Conservation (phyloP, 2,329 filamentous ascomycete genomes). For the Neophaeococcomyces mojaviensis region DNA sequence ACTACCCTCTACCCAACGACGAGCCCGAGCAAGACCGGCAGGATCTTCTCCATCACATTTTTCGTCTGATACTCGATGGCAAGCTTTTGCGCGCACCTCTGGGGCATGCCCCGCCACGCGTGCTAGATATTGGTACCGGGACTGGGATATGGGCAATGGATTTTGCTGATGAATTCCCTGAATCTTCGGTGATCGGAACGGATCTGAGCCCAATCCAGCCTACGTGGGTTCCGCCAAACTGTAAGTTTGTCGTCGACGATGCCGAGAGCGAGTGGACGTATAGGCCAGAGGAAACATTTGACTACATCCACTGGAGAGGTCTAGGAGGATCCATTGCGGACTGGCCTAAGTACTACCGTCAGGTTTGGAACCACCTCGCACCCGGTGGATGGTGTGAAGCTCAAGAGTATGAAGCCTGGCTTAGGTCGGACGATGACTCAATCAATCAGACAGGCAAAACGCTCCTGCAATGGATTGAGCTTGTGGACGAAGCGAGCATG, state of each 20-base stretch:
- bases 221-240: slow-evolving; percentile 26
- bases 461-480: slow-evolving; percentile 23
- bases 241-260: slow-evolving; percentile 27
- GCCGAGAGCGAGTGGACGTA: slow-evolving; percentile 24
- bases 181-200: slow-evolving; percentile 30
- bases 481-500: slow-evolving; percentile 25
- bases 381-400: slow-evolving; percentile 38
- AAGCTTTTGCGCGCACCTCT: slow-evolving; percentile 25
- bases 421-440: neutral
- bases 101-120: slow-evolving; percentile 19
- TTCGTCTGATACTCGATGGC: slow-evolving; percentile 16
- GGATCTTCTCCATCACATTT: slow-evolving; percentile 23
- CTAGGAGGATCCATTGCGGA: slow-evolving; percentile 21
- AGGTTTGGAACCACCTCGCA: slow-evolving; percentile 22
- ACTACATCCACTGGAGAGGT: slow-evolving; percentile 27
- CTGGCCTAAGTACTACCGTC: slow-evolving; percentile 18
- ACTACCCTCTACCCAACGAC: slow-evolving; percentile 28
- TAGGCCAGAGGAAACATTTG: slow-evolving; percentile 28
- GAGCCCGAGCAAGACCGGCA: slow-evolving; percentile 30
- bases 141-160: slow-evolving; percentile 34
- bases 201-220: slow-evolving; percentile 29
- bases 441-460: neutral
- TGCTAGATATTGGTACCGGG: slow-evolving; percentile 31
- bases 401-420: slow-evolving; percentile 20
- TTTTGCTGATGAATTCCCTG: slow-evolving; percentile 24